phyloP scores from a whole-genome alignment of 2,329 filamentous ascomycete genomes.

The Neopestalotiopsis sp. region DNA sequence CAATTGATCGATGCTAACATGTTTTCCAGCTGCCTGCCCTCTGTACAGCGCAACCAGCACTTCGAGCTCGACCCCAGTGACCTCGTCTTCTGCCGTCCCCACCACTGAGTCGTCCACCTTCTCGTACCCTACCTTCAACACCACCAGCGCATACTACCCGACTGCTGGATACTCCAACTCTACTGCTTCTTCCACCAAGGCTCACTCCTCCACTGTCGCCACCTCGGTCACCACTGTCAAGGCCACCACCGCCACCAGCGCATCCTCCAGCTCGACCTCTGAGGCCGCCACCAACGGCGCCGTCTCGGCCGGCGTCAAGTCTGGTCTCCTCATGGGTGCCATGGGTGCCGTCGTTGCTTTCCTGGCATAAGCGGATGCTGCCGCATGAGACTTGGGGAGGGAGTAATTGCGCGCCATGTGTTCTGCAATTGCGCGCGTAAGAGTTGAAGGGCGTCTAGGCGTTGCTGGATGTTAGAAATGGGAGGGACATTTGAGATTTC shows the following conservation, averaged over 20 bases:
- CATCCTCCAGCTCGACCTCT: slow-evolving; percentile 6
- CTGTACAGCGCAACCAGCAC: slow-evolving; percentile 9
- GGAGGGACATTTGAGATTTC: not conserved
- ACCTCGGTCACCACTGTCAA: slow-evolving; percentile 8
- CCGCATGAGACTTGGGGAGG: not conserved
- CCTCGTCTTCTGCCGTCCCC: not conserved
- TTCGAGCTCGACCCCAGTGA: not conserved
- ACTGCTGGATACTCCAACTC: slow-evolving; percentile 11
- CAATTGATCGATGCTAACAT: too few relatives aligned
- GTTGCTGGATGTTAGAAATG: slow-evolving; percentile 2
- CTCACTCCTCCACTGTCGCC: not conserved
- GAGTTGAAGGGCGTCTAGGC: not conserved
- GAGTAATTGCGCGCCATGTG: not conserved
- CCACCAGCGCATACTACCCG: slow-evolving; percentile 12
- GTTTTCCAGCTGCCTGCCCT: not conserved
- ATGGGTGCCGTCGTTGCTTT: slow-evolving; percentile 14
- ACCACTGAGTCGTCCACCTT: not conserved
- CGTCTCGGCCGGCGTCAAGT: not conserved
- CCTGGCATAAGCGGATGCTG: slow-evolving; percentile 11
- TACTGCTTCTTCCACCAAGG: slow-evolving; percentile 1
- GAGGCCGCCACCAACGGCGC: slow-evolving; percentile 7
- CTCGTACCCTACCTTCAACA: slow-evolving; percentile 16
- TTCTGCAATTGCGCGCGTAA: not conserved
- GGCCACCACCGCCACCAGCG: slow-evolving; percentile 4
- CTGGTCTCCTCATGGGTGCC: slow-evolving; percentile 15